Conservation (phyloP, 441 rosid species). For the Gossypium davidsonii region DNA sequence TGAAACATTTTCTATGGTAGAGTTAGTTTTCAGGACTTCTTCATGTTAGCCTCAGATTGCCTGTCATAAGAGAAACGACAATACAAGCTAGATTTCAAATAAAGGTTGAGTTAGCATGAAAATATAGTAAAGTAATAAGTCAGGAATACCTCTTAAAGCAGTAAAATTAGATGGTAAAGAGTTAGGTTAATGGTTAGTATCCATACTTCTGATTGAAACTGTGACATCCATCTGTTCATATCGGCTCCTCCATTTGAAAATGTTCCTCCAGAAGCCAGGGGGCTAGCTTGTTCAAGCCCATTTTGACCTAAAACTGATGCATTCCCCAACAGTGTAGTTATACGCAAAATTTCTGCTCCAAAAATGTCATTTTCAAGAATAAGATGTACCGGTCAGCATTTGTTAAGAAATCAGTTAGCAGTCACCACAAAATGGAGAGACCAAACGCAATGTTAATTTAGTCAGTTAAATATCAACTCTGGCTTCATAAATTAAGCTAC, state of each 20-base stretch:
- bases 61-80: slow-evolving; percentile 41
- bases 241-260: slow-evolving; percentile 94
- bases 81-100: slow-evolving; percentile 41
- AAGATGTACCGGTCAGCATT: slow-evolving; percentile 96
- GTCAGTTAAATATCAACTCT: slow-evolving; percentile 47
- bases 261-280: slow-evolving; percentile 89
- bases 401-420: slow-evolving; percentile 71
- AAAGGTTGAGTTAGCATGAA: slow-evolving; percentile 58
- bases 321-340: slow-evolving; percentile 99
- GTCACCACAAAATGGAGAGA: slow-evolving; percentile 63
- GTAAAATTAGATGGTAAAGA: slow-evolving; percentile 64
- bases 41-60: slow-evolving; percentile 52
- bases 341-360: slow-evolving; percentile 99
- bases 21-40: slow-evolving; percentile 26
- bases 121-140: slow-evolving; percentile 34
- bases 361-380: slow-evolving; percentile 98
- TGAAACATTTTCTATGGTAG: slow-evolving; percentile 27
- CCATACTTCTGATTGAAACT: slow-evolving; percentile 98
- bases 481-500: slow-evolving; percentile 33
- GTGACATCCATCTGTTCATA: slow-evolving; percentile 94
- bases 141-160: slow-evolving; percentile 50
- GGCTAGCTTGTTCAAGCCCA: slow-evolving; percentile 98
- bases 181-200: slow-evolving; percentile 99
- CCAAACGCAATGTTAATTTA: slow-evolving; percentile 47
- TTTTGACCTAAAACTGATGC: slow-evolving; percentile 97